A percentile compares a stretch with the other conserved stretches of the same genome.
Evolutionary conservation across 2,329 filamentous ascomycete genomes (phyloP).

Genomic region (Colletotrichum simmondsii): DNA sequence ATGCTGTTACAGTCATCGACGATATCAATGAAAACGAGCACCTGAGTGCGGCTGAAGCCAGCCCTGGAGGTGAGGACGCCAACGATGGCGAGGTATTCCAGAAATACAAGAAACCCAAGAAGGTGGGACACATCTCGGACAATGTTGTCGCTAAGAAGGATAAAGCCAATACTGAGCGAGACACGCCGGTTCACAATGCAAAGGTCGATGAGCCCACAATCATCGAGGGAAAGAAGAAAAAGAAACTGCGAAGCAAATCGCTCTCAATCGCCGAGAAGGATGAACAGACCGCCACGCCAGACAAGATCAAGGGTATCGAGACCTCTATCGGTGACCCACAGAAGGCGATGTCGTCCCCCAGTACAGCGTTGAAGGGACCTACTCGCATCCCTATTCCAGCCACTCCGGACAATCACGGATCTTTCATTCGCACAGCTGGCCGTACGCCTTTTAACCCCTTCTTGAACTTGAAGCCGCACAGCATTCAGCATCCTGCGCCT

Average conservation of each 20-base stretch:
- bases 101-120: neutral
- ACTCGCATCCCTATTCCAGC: neutral
- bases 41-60: neutral
- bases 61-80: neutral
- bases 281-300: neutral
- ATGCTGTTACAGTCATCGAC: neutral
- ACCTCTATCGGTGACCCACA: neutral
- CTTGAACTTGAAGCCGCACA: neutral
- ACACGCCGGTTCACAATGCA: neutral
- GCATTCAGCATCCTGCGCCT: conserved; percentile 6
- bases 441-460: conserved; percentile 12
- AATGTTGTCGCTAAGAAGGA: neutral
- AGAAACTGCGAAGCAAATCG: neutral
- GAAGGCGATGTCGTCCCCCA: neutral
- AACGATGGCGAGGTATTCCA: neutral
- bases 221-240: neutral
- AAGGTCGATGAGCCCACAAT: neutral
- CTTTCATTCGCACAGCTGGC: neutral
- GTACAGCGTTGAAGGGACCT: neutral
- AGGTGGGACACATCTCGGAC: neutral
- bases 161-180: neutral
- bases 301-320: neutral
- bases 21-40: neutral
- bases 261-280: neutral
- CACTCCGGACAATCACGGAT: neutral